phyloP scores from a whole-genome alignment of 805 yeast species.

The Monosporozyma servazzii region DNA sequence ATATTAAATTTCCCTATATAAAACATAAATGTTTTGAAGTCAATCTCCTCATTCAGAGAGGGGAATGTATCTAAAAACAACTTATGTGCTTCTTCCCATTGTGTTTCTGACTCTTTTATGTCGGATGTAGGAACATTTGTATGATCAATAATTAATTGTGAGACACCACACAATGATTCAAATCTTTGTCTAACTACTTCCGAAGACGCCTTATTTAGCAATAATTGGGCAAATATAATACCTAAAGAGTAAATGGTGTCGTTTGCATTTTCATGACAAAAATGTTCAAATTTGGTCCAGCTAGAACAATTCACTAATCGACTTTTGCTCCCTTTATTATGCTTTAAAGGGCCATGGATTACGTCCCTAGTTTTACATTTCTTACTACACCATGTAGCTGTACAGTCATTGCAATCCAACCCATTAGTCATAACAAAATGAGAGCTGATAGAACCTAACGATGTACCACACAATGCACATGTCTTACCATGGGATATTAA shows the following conservation, averaged over 20 bases:
- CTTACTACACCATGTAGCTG: conserved; percentile 62
- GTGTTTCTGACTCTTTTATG: conserved; percentile 32
- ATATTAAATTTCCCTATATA: conserved; percentile 67
- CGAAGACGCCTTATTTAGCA: conserved; percentile 32
- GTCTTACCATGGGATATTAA: conserved; percentile 54
- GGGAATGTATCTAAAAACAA: conserved; percentile 43
- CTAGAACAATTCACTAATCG: conserved; percentile 34
- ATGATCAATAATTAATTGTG: conserved; percentile 55
- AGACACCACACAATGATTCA: conserved; percentile 55
- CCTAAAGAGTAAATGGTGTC: conserved; percentile 60
- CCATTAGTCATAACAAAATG: conserved; percentile 34
- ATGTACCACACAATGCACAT: conserved; percentile 63
- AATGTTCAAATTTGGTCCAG: conserved; percentile 50
- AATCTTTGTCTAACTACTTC: conserved; percentile 39
- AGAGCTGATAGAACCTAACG: conserved; percentile 29
- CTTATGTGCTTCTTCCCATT: conserved; percentile 53
- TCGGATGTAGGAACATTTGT: conserved; percentile 45
- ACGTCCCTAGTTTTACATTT: conserved; percentile 47
- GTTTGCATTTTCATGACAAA: conserved; percentile 58
- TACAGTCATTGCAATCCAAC: conserved; percentile 57
- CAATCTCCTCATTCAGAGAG: conserved; percentile 22
- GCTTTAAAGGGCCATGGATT: conserved; percentile 50
- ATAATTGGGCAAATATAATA: conserved; percentile 39
- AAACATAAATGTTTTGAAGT: conserved; percentile 47
- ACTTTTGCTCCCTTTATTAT: conserved; percentile 32